These are phyloP conservation scores for Aspergillus sclerotioniger DNA, from an alignment of 495 filamentous ascomycete species.

Conservation along the genomic window DNA sequence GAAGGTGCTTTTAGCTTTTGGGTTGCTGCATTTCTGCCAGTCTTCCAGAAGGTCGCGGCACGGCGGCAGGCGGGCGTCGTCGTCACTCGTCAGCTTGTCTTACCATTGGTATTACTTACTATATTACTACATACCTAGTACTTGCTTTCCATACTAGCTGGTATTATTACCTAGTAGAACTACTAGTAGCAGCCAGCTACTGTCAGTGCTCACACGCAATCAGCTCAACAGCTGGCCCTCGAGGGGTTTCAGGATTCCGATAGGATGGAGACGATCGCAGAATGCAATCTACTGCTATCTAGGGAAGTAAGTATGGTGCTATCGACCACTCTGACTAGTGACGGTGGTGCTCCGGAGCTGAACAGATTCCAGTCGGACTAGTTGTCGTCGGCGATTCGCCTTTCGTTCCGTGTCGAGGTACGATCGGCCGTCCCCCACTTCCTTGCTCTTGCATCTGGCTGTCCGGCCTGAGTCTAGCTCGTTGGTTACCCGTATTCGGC, in stretches of 20 bases:
- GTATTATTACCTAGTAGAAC: too few species aligned
- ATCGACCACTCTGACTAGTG: too few species aligned
- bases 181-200: too few species aligned
- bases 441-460: not conserved
- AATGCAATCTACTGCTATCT: not conserved
- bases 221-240: not conserved
- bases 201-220: not conserved
- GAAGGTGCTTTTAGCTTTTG: slow-evolving; percentile 12
- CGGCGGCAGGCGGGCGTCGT: slow-evolving; percentile 14
- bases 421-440: slow-evolving; percentile 5
- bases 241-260: not conserved
- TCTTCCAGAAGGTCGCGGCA: slow-evolving; percentile 28
- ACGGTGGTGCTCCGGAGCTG: too few species aligned
- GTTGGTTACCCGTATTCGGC: not conserved
- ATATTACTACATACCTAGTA: too few species aligned
- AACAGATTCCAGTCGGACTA: not conserved
- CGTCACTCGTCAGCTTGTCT: slow-evolving; percentile 14
- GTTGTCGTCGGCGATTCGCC: not conserved
- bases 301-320: too few species aligned
- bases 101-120: not conserved
- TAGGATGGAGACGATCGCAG: not conserved
- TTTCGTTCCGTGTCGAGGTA: not conserved
- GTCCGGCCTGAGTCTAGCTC: not conserved
- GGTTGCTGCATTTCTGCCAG: slow-evolving; percentile 18
- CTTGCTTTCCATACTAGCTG: too few species aligned